Evolutionary conservation across 495 filamentous ascomycete genomes (phyloP).

Genomic region (Penicillium egyptiacum): DNA sequence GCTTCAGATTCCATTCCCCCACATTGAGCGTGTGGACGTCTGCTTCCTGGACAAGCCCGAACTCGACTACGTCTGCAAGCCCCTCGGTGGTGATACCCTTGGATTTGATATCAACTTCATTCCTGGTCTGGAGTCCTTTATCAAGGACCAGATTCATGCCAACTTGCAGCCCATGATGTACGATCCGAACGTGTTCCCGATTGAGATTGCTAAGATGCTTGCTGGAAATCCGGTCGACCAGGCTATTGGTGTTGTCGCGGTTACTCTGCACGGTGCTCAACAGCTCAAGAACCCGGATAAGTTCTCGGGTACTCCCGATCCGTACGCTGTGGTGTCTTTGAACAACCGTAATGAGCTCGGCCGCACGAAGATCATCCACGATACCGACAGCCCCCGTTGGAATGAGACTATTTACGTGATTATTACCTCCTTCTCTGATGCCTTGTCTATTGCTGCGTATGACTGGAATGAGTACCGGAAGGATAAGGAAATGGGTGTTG

Average conservation of each 20-base stretch:
- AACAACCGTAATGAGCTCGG: conserved; percentile 78
- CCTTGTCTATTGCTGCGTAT: conserved; percentile 76
- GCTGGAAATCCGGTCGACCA: conserved; percentile 93
- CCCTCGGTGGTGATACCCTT: conserved; percentile 89
- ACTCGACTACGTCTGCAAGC: conserved; percentile 97
- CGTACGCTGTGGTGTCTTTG: conserved; percentile 84
- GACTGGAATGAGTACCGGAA: conserved; percentile 97
- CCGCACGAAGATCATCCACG: conserved; percentile 83
- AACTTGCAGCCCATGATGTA: conserved; percentile 97
- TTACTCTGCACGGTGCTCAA: conserved; percentile 86
- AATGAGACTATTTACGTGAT: conserved; percentile 95
- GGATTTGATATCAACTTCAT: conserved; percentile 99
- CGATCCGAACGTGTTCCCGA: conserved; percentile 93
- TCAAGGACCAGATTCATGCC: conserved; percentile 91
- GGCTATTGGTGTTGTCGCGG: conserved; percentile 88
- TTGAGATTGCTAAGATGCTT: conserved; percentile 98
- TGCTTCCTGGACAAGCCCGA: conserved; percentile 75
- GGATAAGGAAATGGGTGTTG: conserved; percentile 89
- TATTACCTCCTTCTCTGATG: conserved; percentile 82
- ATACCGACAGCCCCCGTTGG: conserved; percentile 87
- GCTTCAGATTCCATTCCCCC: conserved; percentile 92
- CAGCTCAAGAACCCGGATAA: conserved; percentile 94
- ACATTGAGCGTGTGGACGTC: conserved; percentile 89
- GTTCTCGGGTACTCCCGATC: conserved; percentile 90
- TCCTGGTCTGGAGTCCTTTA: conserved; percentile 87